phyloP scores from a whole-genome alignment of 1,284 basidiomycete genomes.

The Cryptococcus floricola region DNA sequence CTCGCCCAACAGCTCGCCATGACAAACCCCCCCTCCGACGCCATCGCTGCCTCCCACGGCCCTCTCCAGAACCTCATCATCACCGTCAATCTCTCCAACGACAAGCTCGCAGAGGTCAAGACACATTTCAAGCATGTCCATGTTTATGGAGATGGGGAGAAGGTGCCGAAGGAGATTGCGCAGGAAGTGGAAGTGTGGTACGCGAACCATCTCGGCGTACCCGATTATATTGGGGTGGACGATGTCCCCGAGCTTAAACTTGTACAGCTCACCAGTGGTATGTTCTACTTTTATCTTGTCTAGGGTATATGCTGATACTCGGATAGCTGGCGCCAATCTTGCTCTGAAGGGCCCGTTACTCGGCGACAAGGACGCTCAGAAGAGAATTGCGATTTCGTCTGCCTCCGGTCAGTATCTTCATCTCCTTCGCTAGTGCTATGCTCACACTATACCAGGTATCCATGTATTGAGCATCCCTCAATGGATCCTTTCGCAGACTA shows the following conservation, averaged over 20 bases:
- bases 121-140: conserved; percentile 31
- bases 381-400: conserved; percentile 34
- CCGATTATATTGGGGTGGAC: conserved; percentile 16
- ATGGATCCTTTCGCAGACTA: conserved; percentile 37
- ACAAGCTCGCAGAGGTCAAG: conserved; percentile 23
- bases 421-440: not conserved
- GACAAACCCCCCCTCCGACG: not conserved
- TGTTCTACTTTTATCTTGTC: not conserved
- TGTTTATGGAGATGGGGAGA: conserved; percentile 22
- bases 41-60: not conserved
- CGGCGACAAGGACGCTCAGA: conserved; percentile 16
- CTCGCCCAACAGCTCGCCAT: no score
- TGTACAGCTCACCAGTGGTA: conserved; percentile 39
- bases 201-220: conserved; percentile 19
- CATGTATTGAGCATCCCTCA: conserved; percentile 43
- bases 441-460: conserved; percentile 25
- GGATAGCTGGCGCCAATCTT: conserved; percentile 36
- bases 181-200: conserved; percentile 33
- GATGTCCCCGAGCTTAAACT: conserved; percentile 24
- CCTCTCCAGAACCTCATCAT: conserved; percentile 11
- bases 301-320: not conserved
- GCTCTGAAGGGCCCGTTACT: conserved; percentile 27
- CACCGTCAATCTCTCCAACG: conserved; percentile 16
- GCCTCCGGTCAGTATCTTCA: conserved; percentile 23
- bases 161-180: conserved; percentile 22